These are phyloP conservation scores for Blastobotrys attinorum DNA, from an alignment of 805 yeast genomes.

Conservation along the genomic window DNA sequence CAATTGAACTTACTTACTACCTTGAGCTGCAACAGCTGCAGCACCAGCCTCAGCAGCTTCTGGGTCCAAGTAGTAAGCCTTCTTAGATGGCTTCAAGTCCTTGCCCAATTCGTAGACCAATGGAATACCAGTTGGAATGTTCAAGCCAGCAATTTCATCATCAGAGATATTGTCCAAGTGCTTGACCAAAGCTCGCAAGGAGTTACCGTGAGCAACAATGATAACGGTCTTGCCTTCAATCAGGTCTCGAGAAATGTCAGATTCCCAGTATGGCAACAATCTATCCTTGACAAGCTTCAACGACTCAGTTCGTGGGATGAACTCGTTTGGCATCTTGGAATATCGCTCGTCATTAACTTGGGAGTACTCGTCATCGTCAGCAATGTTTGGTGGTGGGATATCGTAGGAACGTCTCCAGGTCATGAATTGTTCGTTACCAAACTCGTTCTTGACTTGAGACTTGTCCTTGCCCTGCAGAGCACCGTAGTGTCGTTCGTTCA, in stretches of 20 bases:
- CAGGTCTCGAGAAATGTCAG: conserved; percentile 77
- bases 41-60: conserved; percentile 99
- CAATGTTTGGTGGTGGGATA: conserved; percentile 90
- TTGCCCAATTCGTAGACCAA: conserved; percentile 92
- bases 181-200: conserved; percentile 92
- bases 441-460: conserved; percentile 81
- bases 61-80: conserved; percentile 95
- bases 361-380: conserved; percentile 68
- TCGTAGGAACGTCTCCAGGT: conserved; percentile 97
- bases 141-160: conserved; percentile 84
- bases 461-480: conserved; percentile 98
- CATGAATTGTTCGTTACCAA: conserved; percentile 89
- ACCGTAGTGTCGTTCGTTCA: conserved; percentile 99
- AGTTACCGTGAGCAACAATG: conserved; percentile 97
- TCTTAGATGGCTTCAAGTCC: conserved; percentile 79
- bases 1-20: conserved; percentile 67
- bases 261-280: conserved; percentile 95
- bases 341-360: conserved; percentile 84
- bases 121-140: conserved; percentile 98
- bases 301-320: conserved; percentile 90
- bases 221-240: conserved; percentile 83
- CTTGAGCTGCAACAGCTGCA: conserved; percentile 98
- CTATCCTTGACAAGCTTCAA: conserved; percentile 92
- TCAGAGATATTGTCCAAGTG: conserved; percentile 91
- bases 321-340: conserved; percentile 72